Percentiles rank a stretch among this genome's conserved stretches.
Conservation (phyloP, 129 eudicot species). For the Flaveria bidentis region DNA sequence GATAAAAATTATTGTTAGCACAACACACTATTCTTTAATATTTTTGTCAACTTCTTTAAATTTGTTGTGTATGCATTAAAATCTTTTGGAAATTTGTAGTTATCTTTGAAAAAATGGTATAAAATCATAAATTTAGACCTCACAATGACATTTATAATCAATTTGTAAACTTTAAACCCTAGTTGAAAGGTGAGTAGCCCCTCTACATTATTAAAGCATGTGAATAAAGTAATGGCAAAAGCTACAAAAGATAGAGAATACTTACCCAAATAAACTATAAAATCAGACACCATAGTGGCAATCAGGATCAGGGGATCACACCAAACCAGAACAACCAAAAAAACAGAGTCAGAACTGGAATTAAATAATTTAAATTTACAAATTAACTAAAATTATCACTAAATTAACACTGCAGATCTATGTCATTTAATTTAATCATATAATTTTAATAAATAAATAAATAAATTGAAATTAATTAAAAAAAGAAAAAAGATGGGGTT, state of each 20-base stretch:
- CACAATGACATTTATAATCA: background rate
- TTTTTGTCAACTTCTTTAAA: background rate
- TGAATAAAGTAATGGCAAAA: slow-evolving; percentile 6
- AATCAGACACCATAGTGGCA: slow-evolving; percentile 38
- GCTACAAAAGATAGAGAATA: slow-evolving; percentile 12
- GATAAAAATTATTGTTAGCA: background rate
- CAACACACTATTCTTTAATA: background rate
- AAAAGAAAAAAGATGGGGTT: slow-evolving; percentile 5
- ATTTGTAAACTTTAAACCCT: background rate
- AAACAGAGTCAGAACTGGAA: slow-evolving; percentile 48
- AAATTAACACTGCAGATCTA: slow-evolving; percentile 59
- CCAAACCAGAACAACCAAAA: slow-evolving; percentile 46
- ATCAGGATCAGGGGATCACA: slow-evolving; percentile 47
- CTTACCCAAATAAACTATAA: slow-evolving; percentile 82
- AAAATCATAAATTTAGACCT: slow-evolving; percentile 1
- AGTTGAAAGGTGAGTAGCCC: background rate
- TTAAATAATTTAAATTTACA: slow-evolving; percentile 26
- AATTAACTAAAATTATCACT: slow-evolving; percentile 25
- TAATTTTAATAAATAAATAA: slow-evolving; percentile 9
- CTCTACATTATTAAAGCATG: slow-evolving; percentile 19
- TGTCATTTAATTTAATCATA: slow-evolving; percentile 30
- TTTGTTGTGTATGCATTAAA: background rate
- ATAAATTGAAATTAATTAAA: slow-evolving; percentile 7
- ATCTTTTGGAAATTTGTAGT: background rate
- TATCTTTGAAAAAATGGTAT: background rate